Evolutionary conservation across 177 flowering plant genomes (phyloP).

Genomic region (Vitis hybrid): DNA sequence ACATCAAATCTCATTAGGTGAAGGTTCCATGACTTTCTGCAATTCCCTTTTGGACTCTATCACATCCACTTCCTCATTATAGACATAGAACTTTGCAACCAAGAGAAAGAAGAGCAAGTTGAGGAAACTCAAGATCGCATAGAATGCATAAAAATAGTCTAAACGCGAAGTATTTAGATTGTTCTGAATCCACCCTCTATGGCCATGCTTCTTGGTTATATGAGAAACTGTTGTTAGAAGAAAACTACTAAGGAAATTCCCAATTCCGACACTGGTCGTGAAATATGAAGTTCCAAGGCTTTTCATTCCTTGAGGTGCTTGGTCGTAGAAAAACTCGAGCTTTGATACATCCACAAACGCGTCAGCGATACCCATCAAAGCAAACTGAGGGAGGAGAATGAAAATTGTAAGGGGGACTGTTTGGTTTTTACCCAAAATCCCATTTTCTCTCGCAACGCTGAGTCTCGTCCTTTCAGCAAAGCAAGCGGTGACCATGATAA

Average conservation of each 20-base stretch:
- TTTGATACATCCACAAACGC: constrained; percentile 58
- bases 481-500: constrained; percentile 45
- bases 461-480: constrained; percentile 47
- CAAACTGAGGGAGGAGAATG: constrained; percentile 69
- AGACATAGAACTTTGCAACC: constrained; percentile 45
- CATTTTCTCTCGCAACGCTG: constrained; percentile 33
- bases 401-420: constrained; percentile 54
- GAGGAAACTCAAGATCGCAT: constrained; percentile 38
- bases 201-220: constrained; percentile 40
- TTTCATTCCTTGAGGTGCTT: constrained; percentile 76
- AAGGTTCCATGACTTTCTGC: constrained; percentile 6
- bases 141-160: constrained; percentile 61
- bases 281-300: constrained; percentile 70
- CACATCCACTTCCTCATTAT: constrained; percentile 34
- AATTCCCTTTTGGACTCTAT: constrained; percentile 20
- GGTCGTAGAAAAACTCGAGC: constrained; percentile 75
- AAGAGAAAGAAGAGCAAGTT: constrained; percentile 52
- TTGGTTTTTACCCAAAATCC: constrained; percentile 13
- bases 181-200: constrained; percentile 59
- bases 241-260: constrained; percentile 64
- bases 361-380: constrained; percentile 63
- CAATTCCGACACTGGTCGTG: constrained; percentile 53
- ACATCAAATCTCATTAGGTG: background rate
- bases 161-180: constrained; percentile 59
- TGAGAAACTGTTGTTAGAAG: constrained; percentile 46